Base-by-base conservation (phyloP, 257 asterid species). In the Nicotiana attenuata region DNA sequence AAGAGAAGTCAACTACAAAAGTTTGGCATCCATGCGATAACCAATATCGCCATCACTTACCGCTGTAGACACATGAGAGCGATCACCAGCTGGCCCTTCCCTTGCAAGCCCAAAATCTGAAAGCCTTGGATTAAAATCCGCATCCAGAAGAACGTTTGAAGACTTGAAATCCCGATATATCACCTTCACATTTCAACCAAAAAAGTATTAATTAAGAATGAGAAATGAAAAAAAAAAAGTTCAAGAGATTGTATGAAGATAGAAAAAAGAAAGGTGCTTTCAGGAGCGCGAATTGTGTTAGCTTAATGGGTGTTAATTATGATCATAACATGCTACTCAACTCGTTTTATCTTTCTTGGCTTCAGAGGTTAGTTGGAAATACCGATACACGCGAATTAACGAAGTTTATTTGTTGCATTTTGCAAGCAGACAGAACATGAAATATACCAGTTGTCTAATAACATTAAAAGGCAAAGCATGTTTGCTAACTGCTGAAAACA, bases 31-130 rank as follows among this genome's bases (percentile, higher is more conserved):
- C 22, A 75, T 75, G 45, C 15, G 16, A 75, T 47, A 75, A 47
- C 5, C 1, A 75, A 50, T 7, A 50, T 24, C 52, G 16, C 16
- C 41, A 24, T 63, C 33, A 88, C 97, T 88, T 85, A 94, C 98
- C 22, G 95, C 99, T 1, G 99, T 95, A 77, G 99, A 95, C 35
- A 95, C 99, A 45, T 95, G 99, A 85, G 94, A 88, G 29, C 38
- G 91, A 80, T 88, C 95, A 50, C 92, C 98, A 10, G 82, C 76
- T 20, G 99, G 99, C 22, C 99, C 99, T 88, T 93, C 99, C 88
- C 99, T 91, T 71, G 99, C 99, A 81, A 95, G 97, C 81, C 99
- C 99, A 82, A 95, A 95, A 89, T 95, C 98, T 0, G 99, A 95
- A 80, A 95, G 91, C 88, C 87, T 95, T 16, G 99, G 87, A 26